Conservation (phyloP, 106 monocot genomes). For the Dioscorea zingiberensis region DNA sequence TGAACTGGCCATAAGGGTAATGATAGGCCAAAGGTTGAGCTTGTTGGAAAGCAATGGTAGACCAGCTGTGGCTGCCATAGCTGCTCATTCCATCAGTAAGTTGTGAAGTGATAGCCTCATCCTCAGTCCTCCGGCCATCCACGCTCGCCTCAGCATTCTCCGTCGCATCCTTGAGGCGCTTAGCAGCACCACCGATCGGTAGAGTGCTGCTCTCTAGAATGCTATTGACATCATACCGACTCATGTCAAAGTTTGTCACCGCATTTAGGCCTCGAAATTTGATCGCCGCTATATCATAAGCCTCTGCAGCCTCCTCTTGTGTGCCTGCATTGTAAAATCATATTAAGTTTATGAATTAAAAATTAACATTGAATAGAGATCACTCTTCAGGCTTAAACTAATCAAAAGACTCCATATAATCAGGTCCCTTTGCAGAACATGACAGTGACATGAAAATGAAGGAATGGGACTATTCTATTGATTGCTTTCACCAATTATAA, state of each 20-base stretch:
- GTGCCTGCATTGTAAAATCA: constrained; percentile 38
- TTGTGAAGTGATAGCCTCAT: constrained; percentile 15
- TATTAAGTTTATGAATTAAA: too few relatives aligned
- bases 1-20: constrained; percentile 27
- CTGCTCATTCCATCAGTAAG: constrained; percentile 28
- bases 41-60: constrained; percentile 58
- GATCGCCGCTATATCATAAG: constrained; percentile 89
- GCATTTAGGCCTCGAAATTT: constrained; percentile 88
- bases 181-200: constrained; percentile 65
- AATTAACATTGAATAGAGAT: too few relatives aligned
- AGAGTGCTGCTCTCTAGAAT: constrained; percentile 67
- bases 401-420: too few relatives aligned
- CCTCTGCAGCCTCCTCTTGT: constrained; percentile 90
- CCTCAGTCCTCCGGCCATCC: constrained; percentile 24
- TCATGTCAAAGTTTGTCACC: constrained; percentile 93
- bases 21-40: constrained; percentile 21
- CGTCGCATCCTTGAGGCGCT: constrained; percentile 62
- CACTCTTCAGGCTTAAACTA: too few relatives aligned
- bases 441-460: background rate
- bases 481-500: background rate
- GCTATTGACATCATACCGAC: constrained; percentile 77
- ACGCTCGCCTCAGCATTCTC: constrained; percentile 35
- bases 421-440: background rate
- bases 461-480: background rate
- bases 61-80: constrained; percentile 43